Evolutionary conservation across 768 basidiomycete species (phyloP).

Genomic region (Leccinum broughii): DNA sequence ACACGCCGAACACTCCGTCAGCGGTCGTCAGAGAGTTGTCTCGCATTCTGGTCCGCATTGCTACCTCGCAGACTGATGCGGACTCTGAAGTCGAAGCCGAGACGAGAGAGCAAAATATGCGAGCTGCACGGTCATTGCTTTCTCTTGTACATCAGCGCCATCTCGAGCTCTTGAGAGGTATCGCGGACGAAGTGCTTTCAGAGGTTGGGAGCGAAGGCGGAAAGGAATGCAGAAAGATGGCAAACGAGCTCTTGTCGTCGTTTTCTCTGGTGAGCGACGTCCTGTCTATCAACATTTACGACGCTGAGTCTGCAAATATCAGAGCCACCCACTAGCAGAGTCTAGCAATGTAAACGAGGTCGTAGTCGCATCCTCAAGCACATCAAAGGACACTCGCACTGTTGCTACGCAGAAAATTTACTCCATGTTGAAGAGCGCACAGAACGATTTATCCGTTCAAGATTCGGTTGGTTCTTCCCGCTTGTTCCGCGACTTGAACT

Average conservation of each 20-base stretch:
- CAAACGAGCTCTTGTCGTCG: slow-evolving; percentile 59
- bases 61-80: slow-evolving; percentile 6
- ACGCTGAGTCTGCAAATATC: not conserved
- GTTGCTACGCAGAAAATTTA: slow-evolving; percentile 61
- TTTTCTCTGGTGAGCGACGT: slow-evolving; percentile 50
- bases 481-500: not conserved
- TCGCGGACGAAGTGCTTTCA: slow-evolving; percentile 39
- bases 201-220: slow-evolving; percentile 24
- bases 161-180: slow-evolving; percentile 47
- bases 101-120: slow-evolving; percentile 5
- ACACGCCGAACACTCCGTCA: slow-evolving; percentile 22
- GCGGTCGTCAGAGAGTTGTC: slow-evolving; percentile 25
- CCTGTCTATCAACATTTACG: not conserved
- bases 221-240: slow-evolving; percentile 38
- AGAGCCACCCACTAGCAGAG: slow-evolving; percentile 27
- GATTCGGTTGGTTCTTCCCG: slow-evolving; percentile 35
- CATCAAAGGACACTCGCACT: slow-evolving; percentile 60
- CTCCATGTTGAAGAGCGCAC: slow-evolving; percentile 32
- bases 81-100: slow-evolving; percentile 6
- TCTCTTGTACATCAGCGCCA: slow-evolving; percentile 66
- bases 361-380: slow-evolving; percentile 56
- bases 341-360: slow-evolving; percentile 42
- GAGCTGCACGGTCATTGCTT: slow-evolving; percentile 42
- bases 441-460: slow-evolving; percentile 26
- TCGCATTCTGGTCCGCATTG: slow-evolving; percentile 24